These are phyloP conservation scores for Arthrobotrys conoides DNA, from an alignment of 2,329 filamentous ascomycete species.

Conservation along the genomic window DNA sequence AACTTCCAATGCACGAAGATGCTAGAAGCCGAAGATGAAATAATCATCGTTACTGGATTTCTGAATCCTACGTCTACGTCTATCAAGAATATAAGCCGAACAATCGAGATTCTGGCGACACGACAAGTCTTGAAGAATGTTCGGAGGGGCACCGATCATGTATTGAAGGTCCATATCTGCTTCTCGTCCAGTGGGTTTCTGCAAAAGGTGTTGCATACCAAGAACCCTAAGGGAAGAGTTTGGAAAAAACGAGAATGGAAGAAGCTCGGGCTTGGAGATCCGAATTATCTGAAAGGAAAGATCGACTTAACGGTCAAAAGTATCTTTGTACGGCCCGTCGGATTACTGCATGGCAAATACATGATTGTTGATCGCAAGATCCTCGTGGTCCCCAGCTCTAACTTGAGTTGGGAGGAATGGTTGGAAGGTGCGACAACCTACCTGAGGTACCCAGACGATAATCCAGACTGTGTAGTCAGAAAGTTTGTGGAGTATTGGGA, in stretches of 20 bases:
- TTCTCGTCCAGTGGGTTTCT: constrained; percentile 80
- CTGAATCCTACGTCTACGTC: constrained; percentile 79
- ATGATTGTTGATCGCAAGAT: constrained; percentile 78
- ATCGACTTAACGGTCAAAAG: constrained; percentile 81
- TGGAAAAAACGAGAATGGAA: constrained; percentile 76
- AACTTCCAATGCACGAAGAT: constrained; percentile 75
- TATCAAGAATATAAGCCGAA: constrained; percentile 71
- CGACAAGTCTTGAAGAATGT: constrained; percentile 67
- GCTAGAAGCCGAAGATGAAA: constrained; percentile 73
- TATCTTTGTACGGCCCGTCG: constrained; percentile 83
- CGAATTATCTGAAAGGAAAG: constrained; percentile 71
- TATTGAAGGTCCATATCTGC: constrained; percentile 78
- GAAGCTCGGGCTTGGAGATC: constrained; percentile 75
- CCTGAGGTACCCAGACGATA: constrained; percentile 66
- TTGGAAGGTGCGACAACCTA: constrained; percentile 82
- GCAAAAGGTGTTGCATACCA: constrained; percentile 82
- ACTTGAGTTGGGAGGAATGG: constrained; percentile 90
- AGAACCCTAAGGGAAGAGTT: constrained; percentile 66
- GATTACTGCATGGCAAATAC: constrained; percentile 91
- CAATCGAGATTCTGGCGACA: constrained; percentile 74
- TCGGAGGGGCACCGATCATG: constrained; percentile 63
- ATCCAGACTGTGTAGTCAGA: constrained; percentile 70
- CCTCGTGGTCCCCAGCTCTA: constrained; percentile 83
- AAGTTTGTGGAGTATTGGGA: constrained; percentile 78
- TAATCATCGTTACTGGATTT: constrained; percentile 86